These are phyloP conservation scores for Penicillium canescens DNA, from an alignment of 495 filamentous ascomycete species.

Conservation along the genomic window DNA sequence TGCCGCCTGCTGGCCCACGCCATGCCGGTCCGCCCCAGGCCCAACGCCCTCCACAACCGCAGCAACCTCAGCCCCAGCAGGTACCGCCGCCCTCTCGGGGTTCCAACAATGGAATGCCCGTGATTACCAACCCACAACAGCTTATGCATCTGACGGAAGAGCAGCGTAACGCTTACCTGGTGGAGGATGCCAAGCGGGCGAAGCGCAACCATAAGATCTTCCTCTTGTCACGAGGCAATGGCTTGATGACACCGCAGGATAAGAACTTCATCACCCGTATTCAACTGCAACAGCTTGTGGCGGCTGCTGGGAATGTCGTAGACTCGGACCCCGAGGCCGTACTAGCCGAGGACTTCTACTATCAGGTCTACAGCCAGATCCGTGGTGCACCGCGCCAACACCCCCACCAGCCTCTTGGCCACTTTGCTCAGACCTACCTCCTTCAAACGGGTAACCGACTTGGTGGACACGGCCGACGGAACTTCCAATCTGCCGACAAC, in stretches of 20 bases:
- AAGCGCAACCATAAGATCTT: conserved; percentile 99
- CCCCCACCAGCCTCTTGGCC: conserved; percentile 86
- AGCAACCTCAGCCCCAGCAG: conserved; percentile 42
- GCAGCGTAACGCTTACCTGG: conserved; percentile 72
- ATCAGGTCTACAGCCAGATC: conserved; percentile 94
- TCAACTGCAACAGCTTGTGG: conserved; percentile 92
- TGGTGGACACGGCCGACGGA: conserved; percentile 63
- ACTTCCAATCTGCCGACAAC: conserved; percentile 80
- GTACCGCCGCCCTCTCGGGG: conserved; percentile 25
- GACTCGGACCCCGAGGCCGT: conserved; percentile 78
- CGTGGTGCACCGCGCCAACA: conserved; percentile 82
- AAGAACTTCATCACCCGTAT: conserved; percentile 99
- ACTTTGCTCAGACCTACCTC: conserved; percentile 97
- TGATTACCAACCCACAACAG: conserved; percentile 71
- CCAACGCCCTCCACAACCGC: conserved; percentile 38
- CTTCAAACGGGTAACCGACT: conserved; percentile 85
- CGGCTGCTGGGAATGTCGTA: conserved; percentile 82
- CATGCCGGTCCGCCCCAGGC: conserved; percentile 28
- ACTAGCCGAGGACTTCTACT: conserved; percentile 94
- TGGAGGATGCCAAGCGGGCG: conserved; percentile 90
- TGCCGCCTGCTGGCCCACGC: conserved; percentile 31
- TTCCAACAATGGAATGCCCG: conserved; percentile 39
- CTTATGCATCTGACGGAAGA: conserved; percentile 76
- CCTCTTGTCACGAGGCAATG: conserved; percentile 89
- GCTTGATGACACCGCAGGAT: conserved; percentile 97